Evolutionary conservation across 1,284 basidiomycete species (phyloP).

Genomic region (Phylloporus sp.): DNA sequence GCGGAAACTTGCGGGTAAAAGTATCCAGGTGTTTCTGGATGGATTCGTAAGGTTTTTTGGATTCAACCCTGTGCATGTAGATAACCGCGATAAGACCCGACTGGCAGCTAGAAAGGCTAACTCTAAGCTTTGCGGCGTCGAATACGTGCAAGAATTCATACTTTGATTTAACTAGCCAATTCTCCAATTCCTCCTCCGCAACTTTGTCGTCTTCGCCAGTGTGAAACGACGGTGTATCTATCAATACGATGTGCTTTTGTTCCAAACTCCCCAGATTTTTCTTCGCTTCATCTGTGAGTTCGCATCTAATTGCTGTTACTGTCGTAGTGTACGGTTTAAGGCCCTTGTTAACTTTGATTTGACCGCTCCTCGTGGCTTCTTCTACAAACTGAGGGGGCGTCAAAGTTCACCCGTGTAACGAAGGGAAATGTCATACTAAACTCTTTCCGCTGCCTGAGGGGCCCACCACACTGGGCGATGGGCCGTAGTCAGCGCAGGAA

Average conservation of each 20-base stretch:
- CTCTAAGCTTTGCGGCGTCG: background rate
- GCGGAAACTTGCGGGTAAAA: conserved; percentile 13
- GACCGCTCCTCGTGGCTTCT: conserved; percentile 2
- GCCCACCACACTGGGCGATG: conserved; percentile 21
- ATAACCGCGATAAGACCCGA: conserved; percentile 20
- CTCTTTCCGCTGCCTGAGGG: conserved; percentile 26
- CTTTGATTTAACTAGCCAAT: conserved; percentile 17
- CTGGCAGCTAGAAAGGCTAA: conserved; percentile 5
- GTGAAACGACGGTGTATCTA: conserved; percentile 25
- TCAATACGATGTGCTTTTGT: conserved; percentile 22
- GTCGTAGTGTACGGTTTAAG: background rate
- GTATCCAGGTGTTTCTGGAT: conserved; percentile 18
- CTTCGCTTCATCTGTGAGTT: conserved; percentile 9
- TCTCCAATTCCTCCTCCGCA: background rate
- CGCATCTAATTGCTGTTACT: conserved; percentile 17
- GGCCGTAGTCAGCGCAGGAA: conserved; percentile 7
- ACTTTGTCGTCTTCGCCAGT: background rate
- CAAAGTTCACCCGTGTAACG: background rate
- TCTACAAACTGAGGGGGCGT: conserved; percentile 15
- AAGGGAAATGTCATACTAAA: conserved; percentile 13
- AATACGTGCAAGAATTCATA: conserved; percentile 2
- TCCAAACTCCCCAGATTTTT: background rate
- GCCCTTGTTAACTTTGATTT: background rate
- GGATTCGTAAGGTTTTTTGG: background rate
- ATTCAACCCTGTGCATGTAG: conserved; percentile 25